A percentile compares a stretch with the other conserved stretches of the same genome.
phyloP scores from a whole-genome alignment of 768 basidiomycete genomes.

The Rhodotorula sphaerocarpa region DNA sequence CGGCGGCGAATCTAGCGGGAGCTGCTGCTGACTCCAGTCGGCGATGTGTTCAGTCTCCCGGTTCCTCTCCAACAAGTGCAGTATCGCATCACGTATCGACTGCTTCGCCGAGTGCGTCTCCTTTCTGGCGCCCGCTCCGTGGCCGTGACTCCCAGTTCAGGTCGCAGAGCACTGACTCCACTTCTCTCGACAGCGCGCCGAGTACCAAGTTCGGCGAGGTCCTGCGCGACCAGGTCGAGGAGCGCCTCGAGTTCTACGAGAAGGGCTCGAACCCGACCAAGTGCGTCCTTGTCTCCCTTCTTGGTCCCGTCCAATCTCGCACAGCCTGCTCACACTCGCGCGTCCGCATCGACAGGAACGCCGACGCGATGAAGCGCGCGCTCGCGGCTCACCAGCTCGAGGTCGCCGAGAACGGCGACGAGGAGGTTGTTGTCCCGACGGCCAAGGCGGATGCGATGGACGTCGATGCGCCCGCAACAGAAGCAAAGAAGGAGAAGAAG shows the following conservation, averaged over 20 bases:
- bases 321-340: no score
- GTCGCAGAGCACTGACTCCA: no score
- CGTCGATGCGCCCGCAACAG: constrained; percentile 27
- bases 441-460: constrained; percentile 13
- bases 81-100: constrained; percentile 92
- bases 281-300: constrained; percentile 18
- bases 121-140: neutral
- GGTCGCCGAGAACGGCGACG: constrained; percentile 19
- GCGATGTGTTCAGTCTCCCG: no score
- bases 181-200: constrained; percentile 48
- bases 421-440: neutral
- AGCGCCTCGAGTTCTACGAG: constrained; percentile 89
- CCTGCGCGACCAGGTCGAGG: constrained; percentile 85
- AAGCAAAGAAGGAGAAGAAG: constrained; percentile 29
- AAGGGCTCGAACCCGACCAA: constrained; percentile 79
- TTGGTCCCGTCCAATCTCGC: no score
- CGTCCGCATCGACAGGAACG: constrained; percentile 14
- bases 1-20: no score
- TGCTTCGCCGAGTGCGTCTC: constrained; percentile 66
- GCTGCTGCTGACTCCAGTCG: no score
- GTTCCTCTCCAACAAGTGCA: constrained; percentile 98
- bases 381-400: constrained; percentile 21
- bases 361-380: constrained; percentile 30
- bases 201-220: constrained; percentile 93
- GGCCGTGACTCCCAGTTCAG: no score